Conservation (phyloP, 148 eudicot genomes). For the Selenicereus undatus region DNA sequence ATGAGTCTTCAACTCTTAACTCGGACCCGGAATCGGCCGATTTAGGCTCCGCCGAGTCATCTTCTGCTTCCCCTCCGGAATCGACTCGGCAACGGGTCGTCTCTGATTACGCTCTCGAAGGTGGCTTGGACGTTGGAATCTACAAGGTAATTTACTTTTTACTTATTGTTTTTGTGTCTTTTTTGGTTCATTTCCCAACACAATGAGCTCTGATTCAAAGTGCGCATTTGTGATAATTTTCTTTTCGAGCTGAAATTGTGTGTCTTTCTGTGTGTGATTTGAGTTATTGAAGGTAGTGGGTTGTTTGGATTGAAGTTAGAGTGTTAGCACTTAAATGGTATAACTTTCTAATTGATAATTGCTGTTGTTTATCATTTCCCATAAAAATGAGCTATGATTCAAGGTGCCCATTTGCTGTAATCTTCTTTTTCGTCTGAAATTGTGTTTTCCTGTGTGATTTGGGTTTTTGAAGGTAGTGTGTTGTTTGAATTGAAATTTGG, state of each 20-base stretch:
- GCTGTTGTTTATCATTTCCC: no score
- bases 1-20: conserved; percentile 28
- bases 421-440: no score
- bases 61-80: conserved; percentile 17
- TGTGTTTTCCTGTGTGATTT: no score
- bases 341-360: no score
- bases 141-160: conserved; percentile 44
- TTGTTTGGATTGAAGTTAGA: background rate
- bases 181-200: background rate
- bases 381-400: no score
- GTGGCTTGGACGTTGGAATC: conserved; percentile 66
- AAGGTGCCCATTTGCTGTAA: no score
- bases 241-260: background rate
- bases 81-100: conserved; percentile 4
- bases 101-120: conserved; percentile 40
- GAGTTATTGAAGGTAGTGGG: background rate
- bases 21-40: conserved; percentile 27
- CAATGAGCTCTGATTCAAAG: background rate
- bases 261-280: background rate
- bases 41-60: conserved; percentile 18
- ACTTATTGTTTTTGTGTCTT: no score
- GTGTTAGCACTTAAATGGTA: background rate
- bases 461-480: background rate
- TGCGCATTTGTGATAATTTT: background rate
- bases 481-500: no score